Evolutionary conservation across 768 basidiomycete genomes (phyloP).

Genomic region (Lepiota subincarnata): DNA sequence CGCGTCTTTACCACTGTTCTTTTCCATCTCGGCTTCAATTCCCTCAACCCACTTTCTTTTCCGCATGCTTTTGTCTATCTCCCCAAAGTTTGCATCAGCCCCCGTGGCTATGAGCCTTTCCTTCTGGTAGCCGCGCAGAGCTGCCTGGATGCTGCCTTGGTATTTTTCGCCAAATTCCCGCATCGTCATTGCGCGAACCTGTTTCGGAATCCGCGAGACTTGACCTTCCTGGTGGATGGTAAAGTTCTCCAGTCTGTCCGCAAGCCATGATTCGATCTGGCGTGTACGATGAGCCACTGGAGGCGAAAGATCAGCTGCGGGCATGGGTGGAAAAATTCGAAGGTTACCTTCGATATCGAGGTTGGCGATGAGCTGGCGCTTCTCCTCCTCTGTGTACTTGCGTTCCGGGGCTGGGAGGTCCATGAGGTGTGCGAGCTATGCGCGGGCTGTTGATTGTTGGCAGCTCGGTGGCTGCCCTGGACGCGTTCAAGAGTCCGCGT

Average conservation of each 20-base stretch:
- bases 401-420: slow-evolving; percentile 25
- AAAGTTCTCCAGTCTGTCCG: slow-evolving; percentile 70
- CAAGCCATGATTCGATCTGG: slow-evolving; percentile 73
- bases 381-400: slow-evolving; percentile 60
- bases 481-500: slow-evolving; percentile 20
- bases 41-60: slow-evolving; percentile 77
- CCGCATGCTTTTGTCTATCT: slow-evolving; percentile 62
- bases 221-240: slow-evolving; percentile 71
- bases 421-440: slow-evolving; percentile 20
- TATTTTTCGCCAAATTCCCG: slow-evolving; percentile 78
- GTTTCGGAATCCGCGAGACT: slow-evolving; percentile 69
- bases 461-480: slow-evolving; percentile 2
- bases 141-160: slow-evolving; percentile 69
- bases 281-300: slow-evolving; percentile 70
- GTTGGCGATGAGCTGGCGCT: slow-evolving; percentile 69
- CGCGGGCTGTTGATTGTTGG: slow-evolving; percentile 8
- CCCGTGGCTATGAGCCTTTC: slow-evolving; percentile 52
- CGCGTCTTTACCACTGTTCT: slow-evolving; percentile 24
- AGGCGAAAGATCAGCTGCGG: slow-evolving; percentile 9
- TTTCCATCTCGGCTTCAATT: slow-evolving; percentile 46
- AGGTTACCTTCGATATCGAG: slow-evolving; percentile 73
- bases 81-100: slow-evolving; percentile 44
- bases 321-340: not conserved
- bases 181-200: slow-evolving; percentile 68
- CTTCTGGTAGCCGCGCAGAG: slow-evolving; percentile 63